phyloP scores from a whole-genome alignment of 1,139 yeast species.

The Wickerhamomyces sp. region DNA sequence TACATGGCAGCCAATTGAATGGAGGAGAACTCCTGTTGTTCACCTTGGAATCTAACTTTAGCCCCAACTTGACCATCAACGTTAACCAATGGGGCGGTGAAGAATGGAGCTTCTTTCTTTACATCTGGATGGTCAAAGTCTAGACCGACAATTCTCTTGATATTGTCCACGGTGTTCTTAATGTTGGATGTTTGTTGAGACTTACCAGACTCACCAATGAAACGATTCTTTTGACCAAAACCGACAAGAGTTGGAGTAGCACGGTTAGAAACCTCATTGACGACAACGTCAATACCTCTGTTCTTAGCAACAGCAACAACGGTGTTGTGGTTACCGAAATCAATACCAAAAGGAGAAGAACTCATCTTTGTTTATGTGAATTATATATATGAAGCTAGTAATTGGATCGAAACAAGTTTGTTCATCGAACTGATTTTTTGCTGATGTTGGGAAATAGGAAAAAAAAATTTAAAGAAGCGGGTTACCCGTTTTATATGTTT shows the following conservation, averaged over 20 bases:
- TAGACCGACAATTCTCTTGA: slow-evolving; percentile 88
- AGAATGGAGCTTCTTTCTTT: slow-evolving; percentile 65
- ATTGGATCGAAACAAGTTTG: no score
- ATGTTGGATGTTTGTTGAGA: slow-evolving; percentile 94
- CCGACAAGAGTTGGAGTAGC: slow-evolving; percentile 94
- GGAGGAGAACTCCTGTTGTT: slow-evolving; percentile 74
- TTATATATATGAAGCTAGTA: no score
- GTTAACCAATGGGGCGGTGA: slow-evolving; percentile 65
- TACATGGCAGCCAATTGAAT: slow-evolving; percentile 94
- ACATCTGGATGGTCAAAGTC: slow-evolving; percentile 73
- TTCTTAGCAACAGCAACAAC: slow-evolving; percentile 97
- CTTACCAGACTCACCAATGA: slow-evolving; percentile 92
- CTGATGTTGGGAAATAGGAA: no score
- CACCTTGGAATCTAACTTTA: slow-evolving; percentile 80
- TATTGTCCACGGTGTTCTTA: slow-evolving; percentile 91
- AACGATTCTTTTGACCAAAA: slow-evolving; percentile 84
- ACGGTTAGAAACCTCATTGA: slow-evolving; percentile 97
- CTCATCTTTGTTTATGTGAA: no score
- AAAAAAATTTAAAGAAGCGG: no score
- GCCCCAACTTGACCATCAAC: slow-evolving; percentile 77
- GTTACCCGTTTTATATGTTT: no score
- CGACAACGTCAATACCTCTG: slow-evolving; percentile 97
- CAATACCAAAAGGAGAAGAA: slow-evolving; percentile 95
- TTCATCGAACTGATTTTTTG: no score
- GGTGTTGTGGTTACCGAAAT: slow-evolving; percentile 91